A percentile compares a stretch with the other conserved stretches of the same genome.
These are phyloP conservation scores for Talaromyces ruber DNA, from an alignment of 495 filamentous ascomycete species.

Conservation along the genomic window DNA sequence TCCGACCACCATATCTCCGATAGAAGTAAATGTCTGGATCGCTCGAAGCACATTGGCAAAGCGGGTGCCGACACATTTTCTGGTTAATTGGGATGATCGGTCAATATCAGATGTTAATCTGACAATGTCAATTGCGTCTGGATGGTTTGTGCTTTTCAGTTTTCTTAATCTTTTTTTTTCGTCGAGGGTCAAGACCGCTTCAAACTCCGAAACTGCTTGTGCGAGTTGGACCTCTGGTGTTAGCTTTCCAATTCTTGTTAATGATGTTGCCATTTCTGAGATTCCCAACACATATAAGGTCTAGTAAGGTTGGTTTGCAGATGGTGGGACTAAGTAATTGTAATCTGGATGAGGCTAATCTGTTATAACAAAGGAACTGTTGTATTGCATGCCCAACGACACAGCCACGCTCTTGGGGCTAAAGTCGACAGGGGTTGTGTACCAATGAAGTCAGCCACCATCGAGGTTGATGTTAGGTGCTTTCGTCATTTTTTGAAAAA, in stretches of 20 bases:
- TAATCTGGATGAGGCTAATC: not conserved
- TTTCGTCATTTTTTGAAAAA: not conserved
- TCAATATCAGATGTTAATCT: not conserved
- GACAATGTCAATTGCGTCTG: conserved; percentile 8
- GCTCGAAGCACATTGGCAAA: not conserved
- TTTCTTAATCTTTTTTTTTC: conserved; percentile 25
- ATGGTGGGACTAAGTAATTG: not conserved
- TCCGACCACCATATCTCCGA: conserved; percentile 17
- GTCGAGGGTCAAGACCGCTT: conserved; percentile 26
- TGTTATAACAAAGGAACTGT: not conserved
- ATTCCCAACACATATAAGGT: not conserved
- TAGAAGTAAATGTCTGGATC: not conserved
- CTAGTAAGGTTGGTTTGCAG: not conserved
- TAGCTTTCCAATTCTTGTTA: conserved; percentile 6
- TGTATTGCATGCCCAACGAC: not conserved
- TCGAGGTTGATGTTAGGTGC: not conserved
- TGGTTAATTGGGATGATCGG: not conserved
- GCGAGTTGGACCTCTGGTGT: conserved; percentile 31
- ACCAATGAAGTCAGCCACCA: not conserved
- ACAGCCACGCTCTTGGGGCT: not conserved
- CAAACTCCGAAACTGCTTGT: conserved; percentile 30
- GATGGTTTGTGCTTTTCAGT: conserved; percentile 15
- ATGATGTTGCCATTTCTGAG: not conserved
- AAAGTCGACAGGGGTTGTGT: not conserved
- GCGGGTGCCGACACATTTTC: not conserved